phyloP scores from a whole-genome alignment of 441 rosid genomes.

The Populus trichocarpa region DNA sequence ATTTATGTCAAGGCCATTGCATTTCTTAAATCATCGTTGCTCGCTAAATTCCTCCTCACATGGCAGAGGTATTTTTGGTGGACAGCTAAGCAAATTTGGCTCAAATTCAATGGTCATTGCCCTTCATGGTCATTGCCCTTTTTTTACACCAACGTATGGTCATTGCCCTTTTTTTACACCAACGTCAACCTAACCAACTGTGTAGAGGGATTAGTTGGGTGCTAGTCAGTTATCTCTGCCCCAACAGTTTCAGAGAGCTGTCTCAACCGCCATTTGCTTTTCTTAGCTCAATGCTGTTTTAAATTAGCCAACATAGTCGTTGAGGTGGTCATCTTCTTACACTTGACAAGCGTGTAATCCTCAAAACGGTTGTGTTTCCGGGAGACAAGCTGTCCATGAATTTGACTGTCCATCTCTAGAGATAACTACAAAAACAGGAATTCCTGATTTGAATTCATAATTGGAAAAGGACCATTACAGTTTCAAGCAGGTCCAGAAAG shows the following conservation, averaged over 20 bases:
- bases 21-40: conserved; percentile 4
- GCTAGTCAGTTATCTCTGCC: neutral
- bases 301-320: neutral
- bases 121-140: neutral
- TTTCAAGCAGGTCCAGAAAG: neutral
- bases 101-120: neutral
- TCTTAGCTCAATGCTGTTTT: neutral
- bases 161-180: neutral
- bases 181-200: too few relatives aligned
- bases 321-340: neutral
- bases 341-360: neutral
- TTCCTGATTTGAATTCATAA: neutral
- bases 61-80: conserved; percentile 1
- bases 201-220: neutral
- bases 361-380: neutral
- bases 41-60: neutral
- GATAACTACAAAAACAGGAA: neutral
- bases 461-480: neutral
- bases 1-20: conserved; percentile 5
- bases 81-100: neutral
- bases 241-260: neutral
- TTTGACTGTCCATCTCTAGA: neutral
- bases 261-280: conserved; percentile 3
- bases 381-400: neutral
- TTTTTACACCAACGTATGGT: neutral